Evolutionary conservation across 768 basidiomycete genomes (phyloP).

Genomic region (Trametes sanguinea): DNA sequence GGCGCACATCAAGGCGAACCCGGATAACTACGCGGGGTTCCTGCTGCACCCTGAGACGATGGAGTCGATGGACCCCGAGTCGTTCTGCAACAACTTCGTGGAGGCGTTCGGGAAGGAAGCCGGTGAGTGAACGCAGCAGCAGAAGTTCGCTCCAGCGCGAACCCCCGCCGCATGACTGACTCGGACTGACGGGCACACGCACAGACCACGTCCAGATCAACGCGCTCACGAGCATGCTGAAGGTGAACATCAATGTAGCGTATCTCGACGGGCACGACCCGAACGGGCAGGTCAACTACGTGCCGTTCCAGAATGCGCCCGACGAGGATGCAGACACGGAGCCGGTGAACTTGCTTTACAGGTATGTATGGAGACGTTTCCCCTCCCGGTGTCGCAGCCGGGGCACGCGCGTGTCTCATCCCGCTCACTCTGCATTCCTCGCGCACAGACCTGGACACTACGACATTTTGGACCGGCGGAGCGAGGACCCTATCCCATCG

Average conservation of each 20-base stretch:
- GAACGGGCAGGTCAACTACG: slow-evolving; percentile 62
- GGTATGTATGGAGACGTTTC: slow-evolving; percentile 56
- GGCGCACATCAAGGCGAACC: slow-evolving; percentile 71
- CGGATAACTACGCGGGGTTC: slow-evolving; percentile 66
- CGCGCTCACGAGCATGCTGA: slow-evolving; percentile 69
- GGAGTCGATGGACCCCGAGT: slow-evolving; percentile 52
- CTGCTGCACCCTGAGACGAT: slow-evolving; percentile 75
- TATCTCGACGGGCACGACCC: slow-evolving; percentile 71
- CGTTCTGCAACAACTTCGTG: slow-evolving; percentile 79
- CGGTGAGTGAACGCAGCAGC: slow-evolving; percentile 41
- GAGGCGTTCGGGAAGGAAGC: slow-evolving; percentile 79
- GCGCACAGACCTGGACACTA: slow-evolving; percentile 81
- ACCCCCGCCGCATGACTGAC: not conserved
- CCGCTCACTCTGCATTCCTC: slow-evolving; percentile 8
- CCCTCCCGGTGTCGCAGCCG: not conserved
- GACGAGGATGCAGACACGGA: slow-evolving; percentile 31
- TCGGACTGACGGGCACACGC: not conserved
- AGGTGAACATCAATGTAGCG: slow-evolving; percentile 69
- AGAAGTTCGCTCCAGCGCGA: not conserved
- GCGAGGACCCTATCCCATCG: slow-evolving; percentile 27
- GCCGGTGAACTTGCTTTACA: slow-evolving; percentile 73
- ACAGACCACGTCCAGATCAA: slow-evolving; percentile 81
- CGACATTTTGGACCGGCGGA: slow-evolving; percentile 59
- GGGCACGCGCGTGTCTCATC: not conserved
- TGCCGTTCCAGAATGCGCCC: slow-evolving; percentile 57